Evolutionary conservation across 2,329 filamentous ascomycete species (phyloP), one percentile per base, ranked within the genome.

Genomic region (Fusarium vanettenii): DNA sequence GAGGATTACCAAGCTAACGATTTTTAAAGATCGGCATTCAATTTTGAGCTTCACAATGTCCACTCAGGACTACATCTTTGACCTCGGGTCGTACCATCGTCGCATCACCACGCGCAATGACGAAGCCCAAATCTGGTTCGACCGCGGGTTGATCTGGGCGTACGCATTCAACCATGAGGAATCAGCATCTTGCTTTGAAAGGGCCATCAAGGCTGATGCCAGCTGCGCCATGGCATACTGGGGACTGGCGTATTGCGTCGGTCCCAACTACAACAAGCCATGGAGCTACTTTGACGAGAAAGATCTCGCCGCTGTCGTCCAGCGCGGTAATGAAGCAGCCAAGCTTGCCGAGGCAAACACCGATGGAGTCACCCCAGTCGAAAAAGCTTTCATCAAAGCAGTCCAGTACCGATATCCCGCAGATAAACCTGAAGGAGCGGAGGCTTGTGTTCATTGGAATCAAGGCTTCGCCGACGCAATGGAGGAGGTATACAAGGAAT

Each of bases 121-220:
- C 2, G 63, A 73, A 20, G 56, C 63, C 2, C 90, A 93, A 78
- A 83, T 76, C 8, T 95, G 93, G 93, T 94, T 94, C 79, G 86
- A 92, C 79, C 89, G 92, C 13, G 93, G 92, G 3, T 83, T 95
- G n/a, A 85, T 91, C 25, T 95, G 93, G 93, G 88, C 86, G 50
- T 95, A 93, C 80, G 92, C 86, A 25, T 95, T 95, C 85, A 94
- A 95, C 79, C 93, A 95, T 78, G 91, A 92, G 74, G 93, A 95
- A 80, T 89, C 92, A 0, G 87, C 87, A 6, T 83, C 82, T 45
- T 94, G 92, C 82, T 94, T 94, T 76, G 84, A 91, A 75, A 83
- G 84, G 10, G 91, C 90, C n/a, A 87, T 90, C 35, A 80, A 81
- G 1, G 79, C 84, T 56, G 92, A 94, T 70, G 71, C 82, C 0